phyloP scores from a whole-genome alignment of 2,329 filamentous ascomycete species.

The Fusarium stilboides region DNA sequence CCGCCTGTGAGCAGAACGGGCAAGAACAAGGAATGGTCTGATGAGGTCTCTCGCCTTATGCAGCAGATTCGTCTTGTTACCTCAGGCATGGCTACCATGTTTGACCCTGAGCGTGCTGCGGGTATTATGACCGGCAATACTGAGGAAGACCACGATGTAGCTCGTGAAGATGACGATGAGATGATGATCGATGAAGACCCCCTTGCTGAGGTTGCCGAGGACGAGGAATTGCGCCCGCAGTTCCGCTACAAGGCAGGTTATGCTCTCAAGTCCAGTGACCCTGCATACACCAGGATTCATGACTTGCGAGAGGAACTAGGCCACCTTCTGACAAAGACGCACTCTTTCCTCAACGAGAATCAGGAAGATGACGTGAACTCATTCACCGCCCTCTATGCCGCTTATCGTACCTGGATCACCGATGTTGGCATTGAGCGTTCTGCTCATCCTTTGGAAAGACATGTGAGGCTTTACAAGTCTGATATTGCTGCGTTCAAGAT shows the following conservation, averaged over 20 bases:
- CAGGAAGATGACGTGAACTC: slow-evolving; percentile 97
- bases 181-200: slow-evolving; percentile 65
- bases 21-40: slow-evolving; percentile 98
- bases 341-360: slow-evolving; percentile 84
- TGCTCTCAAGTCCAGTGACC: slow-evolving; percentile 69
- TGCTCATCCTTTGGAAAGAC: slow-evolving; percentile 90
- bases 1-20: slow-evolving; percentile 90
- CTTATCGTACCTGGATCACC: slow-evolving; percentile 96
- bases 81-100: slow-evolving; percentile 90
- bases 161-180: slow-evolving; percentile 63
- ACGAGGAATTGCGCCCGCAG: slow-evolving; percentile 86
- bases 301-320: slow-evolving; percentile 85
- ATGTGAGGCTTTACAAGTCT: slow-evolving; percentile 85
- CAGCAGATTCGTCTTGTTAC: slow-evolving; percentile 90
- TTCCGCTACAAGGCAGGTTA: slow-evolving; percentile 94
- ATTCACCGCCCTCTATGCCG: slow-evolving; percentile 92
- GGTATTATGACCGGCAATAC: slow-evolving; percentile 61
- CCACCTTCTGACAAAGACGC: slow-evolving; percentile 84
- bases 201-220: slow-evolving; percentile 77
- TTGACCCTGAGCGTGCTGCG: slow-evolving; percentile 83
- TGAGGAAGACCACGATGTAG: slow-evolving; percentile 68
- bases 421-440: slow-evolving; percentile 97
- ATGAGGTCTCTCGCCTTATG: slow-evolving; percentile 92
- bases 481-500: slow-evolving; percentile 96
- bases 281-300: slow-evolving; percentile 83